These are phyloP conservation scores for Phyllosticta citribraziliensis DNA, from an alignment of 2,329 filamentous ascomycete genomes.

Conservation along the genomic window DNA sequence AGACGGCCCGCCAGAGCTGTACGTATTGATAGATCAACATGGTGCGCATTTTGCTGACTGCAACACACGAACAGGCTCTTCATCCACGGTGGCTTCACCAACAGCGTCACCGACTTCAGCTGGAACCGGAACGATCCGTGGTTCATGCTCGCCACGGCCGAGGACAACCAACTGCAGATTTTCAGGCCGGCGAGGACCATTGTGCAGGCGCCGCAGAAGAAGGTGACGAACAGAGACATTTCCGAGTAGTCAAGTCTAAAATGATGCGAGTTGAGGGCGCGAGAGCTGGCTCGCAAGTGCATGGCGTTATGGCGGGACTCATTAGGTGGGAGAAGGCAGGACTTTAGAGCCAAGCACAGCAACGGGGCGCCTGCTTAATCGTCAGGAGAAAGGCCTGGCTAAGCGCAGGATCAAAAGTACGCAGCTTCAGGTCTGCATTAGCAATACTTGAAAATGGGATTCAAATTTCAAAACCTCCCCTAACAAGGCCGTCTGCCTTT, in stretches of 20 bases:
- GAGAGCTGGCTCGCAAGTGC: not conserved
- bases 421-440: too few species aligned
- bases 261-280: not conserved
- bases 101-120: constrained; percentile 90
- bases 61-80: constrained; percentile 53
- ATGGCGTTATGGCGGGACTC: not conserved
- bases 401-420: too few species aligned
- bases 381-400: not conserved
- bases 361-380: not conserved
- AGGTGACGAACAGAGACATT: constrained; percentile 28
- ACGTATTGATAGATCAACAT: constrained; percentile 32
- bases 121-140: constrained; percentile 97
- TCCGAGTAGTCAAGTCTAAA: constrained; percentile 20
- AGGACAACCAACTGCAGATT: constrained; percentile 93
- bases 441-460: too few species aligned
- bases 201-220: constrained; percentile 26
- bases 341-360: not conserved
- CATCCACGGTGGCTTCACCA: constrained; percentile 98
- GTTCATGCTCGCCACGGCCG: constrained; percentile 89
- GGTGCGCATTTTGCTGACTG: not conserved
- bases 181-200: constrained; percentile 40
- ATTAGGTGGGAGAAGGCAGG: not conserved
- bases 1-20: constrained; percentile 91
- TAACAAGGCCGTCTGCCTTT: too few species aligned
- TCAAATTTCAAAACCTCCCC: too few species aligned